Conservation (phyloP, 306 rosid genomes). For the Prinsepia uniflora region DNA sequence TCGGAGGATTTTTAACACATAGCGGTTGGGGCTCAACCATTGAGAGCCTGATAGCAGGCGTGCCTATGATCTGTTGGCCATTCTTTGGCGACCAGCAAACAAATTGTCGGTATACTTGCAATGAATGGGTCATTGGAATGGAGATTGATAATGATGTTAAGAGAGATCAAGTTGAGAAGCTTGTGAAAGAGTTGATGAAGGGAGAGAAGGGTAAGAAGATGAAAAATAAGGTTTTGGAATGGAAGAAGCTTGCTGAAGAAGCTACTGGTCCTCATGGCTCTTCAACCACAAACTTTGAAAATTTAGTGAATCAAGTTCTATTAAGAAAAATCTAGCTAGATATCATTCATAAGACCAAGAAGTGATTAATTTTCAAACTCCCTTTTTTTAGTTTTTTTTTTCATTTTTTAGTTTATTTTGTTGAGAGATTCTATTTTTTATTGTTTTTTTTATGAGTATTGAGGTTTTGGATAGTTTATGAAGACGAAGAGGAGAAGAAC, state of each 20-base stretch:
- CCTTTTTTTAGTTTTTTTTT: too few relatives aligned
- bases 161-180: neutral
- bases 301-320: neutral
- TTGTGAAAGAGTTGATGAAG: too few relatives aligned
- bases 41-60: slow-evolving; percentile 8
- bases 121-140: slow-evolving; percentile 11
- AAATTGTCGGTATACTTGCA: slow-evolving; percentile 1
- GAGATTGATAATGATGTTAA: slow-evolving; percentile 2
- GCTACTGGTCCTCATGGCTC: slow-evolving; percentile 7
- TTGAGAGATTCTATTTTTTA: too few relatives aligned
- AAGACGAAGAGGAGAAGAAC: too few relatives aligned
- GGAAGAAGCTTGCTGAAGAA: neutral
- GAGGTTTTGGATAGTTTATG: too few relatives aligned
- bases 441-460: too few relatives aligned
- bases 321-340: neutral
- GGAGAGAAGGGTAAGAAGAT: too few relatives aligned
- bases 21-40: neutral
- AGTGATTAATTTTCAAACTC: too few relatives aligned
- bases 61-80: slow-evolving; percentile 23
- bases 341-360: too few relatives aligned
- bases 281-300: neutral
- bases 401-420: too few relatives aligned
- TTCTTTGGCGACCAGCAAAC: slow-evolving; percentile 10
- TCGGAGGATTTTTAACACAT: slow-evolving; percentile 8
- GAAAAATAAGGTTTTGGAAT: neutral